phyloP scores from a whole-genome alignment of 75 land plant genomes.

The Cunninghamia lanceolata region DNA sequence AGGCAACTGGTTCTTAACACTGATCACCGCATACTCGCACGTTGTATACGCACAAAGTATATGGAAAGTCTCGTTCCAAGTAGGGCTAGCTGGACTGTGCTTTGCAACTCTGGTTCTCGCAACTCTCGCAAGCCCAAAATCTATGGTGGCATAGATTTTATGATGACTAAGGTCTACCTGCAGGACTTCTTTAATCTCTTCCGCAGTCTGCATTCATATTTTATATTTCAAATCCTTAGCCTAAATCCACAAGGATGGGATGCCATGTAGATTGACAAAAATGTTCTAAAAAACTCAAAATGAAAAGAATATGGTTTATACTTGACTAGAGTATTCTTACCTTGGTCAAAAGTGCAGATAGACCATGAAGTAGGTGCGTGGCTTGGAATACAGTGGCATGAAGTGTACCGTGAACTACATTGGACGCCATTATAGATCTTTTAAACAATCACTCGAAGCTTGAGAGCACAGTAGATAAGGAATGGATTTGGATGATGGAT shows the following conservation, averaged over 20 bases:
- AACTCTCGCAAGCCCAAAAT: slow-evolving; percentile 35
- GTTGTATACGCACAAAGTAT: slow-evolving; percentile 55
- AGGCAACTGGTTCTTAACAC: slow-evolving; percentile 24
- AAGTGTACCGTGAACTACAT: slow-evolving; percentile 72
- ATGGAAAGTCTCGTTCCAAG: slow-evolving; percentile 60
- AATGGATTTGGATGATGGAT: no score
- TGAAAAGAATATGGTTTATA: not conserved
- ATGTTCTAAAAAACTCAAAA: no score
- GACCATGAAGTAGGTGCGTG: not conserved
- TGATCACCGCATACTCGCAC: slow-evolving; percentile 28
- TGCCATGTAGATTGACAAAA: no score
- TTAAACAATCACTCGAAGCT: no score
- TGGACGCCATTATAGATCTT: slow-evolving; percentile 44
- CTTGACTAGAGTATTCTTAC: not conserved
- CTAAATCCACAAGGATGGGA: not conserved
- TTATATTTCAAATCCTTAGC: not conserved
- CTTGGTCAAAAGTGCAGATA: not conserved
- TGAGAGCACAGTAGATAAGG: no score
- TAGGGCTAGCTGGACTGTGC: slow-evolving; percentile 20
- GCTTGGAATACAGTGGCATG: slow-evolving; percentile 78
- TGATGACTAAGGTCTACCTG: not conserved
- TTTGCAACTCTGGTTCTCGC: slow-evolving; percentile 28
- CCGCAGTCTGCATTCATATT: not conserved
- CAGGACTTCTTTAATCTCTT: not conserved
- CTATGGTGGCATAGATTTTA: slow-evolving; percentile 39